Evolutionary conservation across 2,329 filamentous ascomycete species (phyloP).

Genomic region (Pseudogymnoascus sp.): DNA sequence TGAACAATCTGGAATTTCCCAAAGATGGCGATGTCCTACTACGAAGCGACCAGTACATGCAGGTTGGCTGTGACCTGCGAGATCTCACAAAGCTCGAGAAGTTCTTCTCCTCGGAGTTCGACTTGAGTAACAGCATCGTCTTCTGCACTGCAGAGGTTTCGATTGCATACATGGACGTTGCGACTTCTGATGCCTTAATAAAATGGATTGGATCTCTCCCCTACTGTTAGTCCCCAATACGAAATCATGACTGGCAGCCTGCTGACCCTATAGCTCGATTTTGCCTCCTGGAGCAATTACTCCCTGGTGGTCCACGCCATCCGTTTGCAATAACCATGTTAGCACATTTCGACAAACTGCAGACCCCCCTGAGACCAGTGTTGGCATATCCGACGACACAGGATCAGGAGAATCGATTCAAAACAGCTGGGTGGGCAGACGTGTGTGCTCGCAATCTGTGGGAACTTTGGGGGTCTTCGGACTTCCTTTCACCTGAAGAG

Average conservation of each 20-base stretch:
- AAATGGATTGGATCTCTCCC: constrained; percentile 66
- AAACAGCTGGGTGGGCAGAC: constrained; percentile 55
- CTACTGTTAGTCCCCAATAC: constrained; percentile 11
- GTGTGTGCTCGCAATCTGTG: constrained; percentile 63
- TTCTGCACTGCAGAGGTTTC: constrained; percentile 86
- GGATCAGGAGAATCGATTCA: constrained; percentile 64
- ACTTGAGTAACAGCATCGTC: constrained; percentile 51
- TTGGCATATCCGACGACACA: constrained; percentile 56
- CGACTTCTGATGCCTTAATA: constrained; percentile 65
- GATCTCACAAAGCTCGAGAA: constrained; percentile 53
- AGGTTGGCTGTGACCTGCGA: constrained; percentile 73
- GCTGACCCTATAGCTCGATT: constrained; percentile 55
- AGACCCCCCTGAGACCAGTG: constrained; percentile 69
- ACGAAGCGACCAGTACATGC: constrained; percentile 62
- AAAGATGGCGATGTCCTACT: constrained; percentile 45
- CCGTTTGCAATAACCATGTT: constrained; percentile 86
- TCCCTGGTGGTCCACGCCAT: constrained; percentile 68
- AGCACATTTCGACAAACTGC: constrained; percentile 70
- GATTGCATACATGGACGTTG: constrained; percentile 77
- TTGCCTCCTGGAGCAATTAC: constrained; percentile 76
- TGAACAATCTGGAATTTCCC: constrained; percentile 37
- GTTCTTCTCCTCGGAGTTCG: constrained; percentile 49
- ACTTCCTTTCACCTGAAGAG: constrained; percentile 54
- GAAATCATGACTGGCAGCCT: not conserved
- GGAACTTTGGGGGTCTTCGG: constrained; percentile 68